Conservation (phyloP, 2,329 filamentous ascomycete species). For the Neurospora sp. region DNA sequence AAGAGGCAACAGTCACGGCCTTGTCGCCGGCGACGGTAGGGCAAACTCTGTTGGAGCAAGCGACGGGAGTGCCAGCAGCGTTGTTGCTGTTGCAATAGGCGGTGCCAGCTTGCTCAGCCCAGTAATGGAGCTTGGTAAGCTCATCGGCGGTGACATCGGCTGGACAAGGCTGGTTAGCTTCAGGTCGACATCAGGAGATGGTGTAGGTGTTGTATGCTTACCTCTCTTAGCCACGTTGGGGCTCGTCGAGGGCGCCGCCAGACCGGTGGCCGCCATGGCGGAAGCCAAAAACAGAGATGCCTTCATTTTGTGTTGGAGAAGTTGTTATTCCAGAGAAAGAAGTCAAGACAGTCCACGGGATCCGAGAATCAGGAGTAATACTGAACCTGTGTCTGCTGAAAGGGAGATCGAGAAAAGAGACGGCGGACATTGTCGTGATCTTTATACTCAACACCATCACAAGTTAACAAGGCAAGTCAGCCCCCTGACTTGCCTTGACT, state of each 20-base stretch:
- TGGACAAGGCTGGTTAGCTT: background rate
- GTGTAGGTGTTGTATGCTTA: background rate
- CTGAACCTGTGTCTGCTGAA: background rate
- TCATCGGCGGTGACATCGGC: constrained; percentile 21
- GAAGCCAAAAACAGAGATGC: constrained; percentile 7
- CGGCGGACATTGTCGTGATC: background rate
- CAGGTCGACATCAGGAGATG: background rate
- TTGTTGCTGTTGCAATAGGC: constrained; percentile 42
- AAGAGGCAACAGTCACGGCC: constrained; percentile 33
- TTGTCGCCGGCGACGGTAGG: constrained; percentile 31
- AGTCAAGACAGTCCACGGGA: background rate
- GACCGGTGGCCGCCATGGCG: constrained; percentile 9
- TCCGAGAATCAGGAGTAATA: background rate
- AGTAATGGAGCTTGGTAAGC: constrained; percentile 34
- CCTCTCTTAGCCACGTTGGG: background rate
- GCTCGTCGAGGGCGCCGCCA: constrained; percentile 9
- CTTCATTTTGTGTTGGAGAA: constrained; percentile 9
- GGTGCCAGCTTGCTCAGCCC: constrained; percentile 40
- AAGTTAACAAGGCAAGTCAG: too few species aligned
- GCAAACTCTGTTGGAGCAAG: constrained; percentile 35
- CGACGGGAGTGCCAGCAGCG: constrained; percentile 27
- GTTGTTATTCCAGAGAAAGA: background rate
- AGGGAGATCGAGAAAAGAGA: background rate
- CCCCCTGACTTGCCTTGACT: too few species aligned
- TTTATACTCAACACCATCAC: background rate